These are phyloP conservation scores for Phytophthora citricola DNA, from an alignment of 352 stramenopile genomes.

Conservation along the genomic window DNA sequence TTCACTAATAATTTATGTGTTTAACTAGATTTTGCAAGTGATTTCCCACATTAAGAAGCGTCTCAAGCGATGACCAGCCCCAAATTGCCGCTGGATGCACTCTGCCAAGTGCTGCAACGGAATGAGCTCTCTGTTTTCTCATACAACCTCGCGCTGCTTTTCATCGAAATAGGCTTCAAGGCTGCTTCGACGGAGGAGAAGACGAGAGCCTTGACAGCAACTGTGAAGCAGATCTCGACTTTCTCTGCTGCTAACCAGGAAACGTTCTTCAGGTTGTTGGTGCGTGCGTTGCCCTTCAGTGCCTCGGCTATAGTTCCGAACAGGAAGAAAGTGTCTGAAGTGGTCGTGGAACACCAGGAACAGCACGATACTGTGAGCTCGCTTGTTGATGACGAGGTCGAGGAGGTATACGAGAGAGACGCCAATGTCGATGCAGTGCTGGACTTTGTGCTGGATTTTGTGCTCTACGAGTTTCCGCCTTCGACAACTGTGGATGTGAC, in stretches of 20 bases:
- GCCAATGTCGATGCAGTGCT: conserved; percentile 55
- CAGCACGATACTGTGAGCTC: background rate
- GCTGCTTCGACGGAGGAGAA: conserved; percentile 53
- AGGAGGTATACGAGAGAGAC: conserved; percentile 13
- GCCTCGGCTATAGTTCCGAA: conserved; percentile 27
- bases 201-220: conserved; percentile 39
- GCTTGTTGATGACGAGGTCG: conserved; percentile 2
- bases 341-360: background rate
- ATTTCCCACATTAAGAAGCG: conserved; percentile 78
- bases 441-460: conserved; percentile 77
- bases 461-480: conserved; percentile 55
- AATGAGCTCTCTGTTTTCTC: conserved; percentile 59
- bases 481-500: conserved; percentile 11
- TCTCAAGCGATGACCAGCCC: conserved; percentile 61
- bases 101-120: conserved; percentile 51
- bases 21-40: conserved; percentile 70
- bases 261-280: conserved; percentile 66
- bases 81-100: conserved; percentile 54
- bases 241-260: conserved; percentile 60
- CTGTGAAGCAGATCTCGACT: conserved; percentile 39
- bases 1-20: conserved; percentile 1
- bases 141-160: conserved; percentile 76
- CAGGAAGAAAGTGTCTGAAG: background rate
- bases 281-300: conserved; percentile 55
- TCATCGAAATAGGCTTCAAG: conserved; percentile 83